These are phyloP conservation scores for Fraxinus velutina DNA, from an alignment of 305 asterid genomes.

Conservation along the genomic window DNA sequence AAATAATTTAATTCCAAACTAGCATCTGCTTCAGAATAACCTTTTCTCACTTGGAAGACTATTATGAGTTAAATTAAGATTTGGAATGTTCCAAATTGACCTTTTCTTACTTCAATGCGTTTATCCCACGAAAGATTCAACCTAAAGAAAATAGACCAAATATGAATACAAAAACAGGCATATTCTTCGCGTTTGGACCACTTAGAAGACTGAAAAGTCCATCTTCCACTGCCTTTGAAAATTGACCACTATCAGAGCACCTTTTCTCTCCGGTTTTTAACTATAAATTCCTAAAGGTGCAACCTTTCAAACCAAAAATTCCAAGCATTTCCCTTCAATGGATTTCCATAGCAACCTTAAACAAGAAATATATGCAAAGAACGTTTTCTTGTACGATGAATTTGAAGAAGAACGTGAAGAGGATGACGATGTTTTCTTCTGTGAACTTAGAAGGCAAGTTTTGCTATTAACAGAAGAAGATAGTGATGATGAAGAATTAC, in stretches of 20 bases:
- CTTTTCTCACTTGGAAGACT: background rate
- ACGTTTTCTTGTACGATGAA: background rate
- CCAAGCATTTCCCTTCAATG: background rate
- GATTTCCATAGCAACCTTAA: slow-evolving; percentile 1
- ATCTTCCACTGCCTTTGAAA: slow-evolving; percentile 17
- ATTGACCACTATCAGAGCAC: slow-evolving; percentile 23
- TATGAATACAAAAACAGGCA: slow-evolving; percentile 21
- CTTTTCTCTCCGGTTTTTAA: background rate
- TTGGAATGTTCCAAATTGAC: background rate
- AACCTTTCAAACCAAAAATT: background rate
- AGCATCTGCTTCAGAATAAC: background rate
- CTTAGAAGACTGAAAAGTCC: slow-evolving; percentile 18
- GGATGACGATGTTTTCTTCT: slow-evolving; percentile 32
- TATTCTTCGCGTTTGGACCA: slow-evolving; percentile 26
- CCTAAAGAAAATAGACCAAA: background rate
- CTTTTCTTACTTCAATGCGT: background rate
- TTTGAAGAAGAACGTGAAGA: slow-evolving; percentile 6
- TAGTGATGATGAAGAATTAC: slow-evolving; percentile 22
- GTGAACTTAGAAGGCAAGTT: slow-evolving; percentile 35
- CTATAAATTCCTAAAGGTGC: slow-evolving; percentile 5
- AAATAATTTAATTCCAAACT: background rate
- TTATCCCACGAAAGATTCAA: background rate
- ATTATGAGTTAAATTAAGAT: background rate
- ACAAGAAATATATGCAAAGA: background rate
- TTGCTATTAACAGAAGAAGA: slow-evolving; percentile 32